phyloP scores from a whole-genome alignment of 192 early-diverging fungal genomes.

The Coemansia sp. region DNA sequence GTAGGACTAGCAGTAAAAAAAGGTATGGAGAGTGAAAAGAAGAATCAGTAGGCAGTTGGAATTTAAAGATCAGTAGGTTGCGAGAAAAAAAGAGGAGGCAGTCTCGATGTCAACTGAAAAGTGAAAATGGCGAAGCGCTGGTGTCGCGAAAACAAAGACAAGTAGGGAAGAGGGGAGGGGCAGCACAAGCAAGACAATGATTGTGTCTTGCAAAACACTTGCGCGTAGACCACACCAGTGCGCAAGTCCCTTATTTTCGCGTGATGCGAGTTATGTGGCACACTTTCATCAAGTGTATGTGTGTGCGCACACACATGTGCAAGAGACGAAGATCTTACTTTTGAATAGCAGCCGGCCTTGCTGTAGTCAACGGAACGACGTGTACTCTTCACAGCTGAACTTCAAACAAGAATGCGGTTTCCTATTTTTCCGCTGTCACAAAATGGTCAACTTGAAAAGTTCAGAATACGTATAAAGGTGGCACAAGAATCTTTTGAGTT shows the following conservation, averaged over 20 bases:
- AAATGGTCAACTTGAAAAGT: neutral
- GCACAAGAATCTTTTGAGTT: neutral
- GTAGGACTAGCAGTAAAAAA: neutral
- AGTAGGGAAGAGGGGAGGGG: too few relatives aligned
- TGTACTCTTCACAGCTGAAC: neutral
- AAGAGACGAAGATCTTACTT: neutral
- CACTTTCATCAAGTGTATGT: neutral
- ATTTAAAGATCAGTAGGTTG: conserved; percentile 8
- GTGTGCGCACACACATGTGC: neutral
- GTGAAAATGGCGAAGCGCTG: neutral
- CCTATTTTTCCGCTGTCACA: neutral
- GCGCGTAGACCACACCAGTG: neutral
- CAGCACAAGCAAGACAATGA: neutral
- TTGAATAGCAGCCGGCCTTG: neutral
- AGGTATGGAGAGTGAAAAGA: neutral
- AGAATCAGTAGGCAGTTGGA: neutral
- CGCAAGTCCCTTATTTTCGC: neutral
- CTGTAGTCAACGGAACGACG: neutral
- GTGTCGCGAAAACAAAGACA: neutral
- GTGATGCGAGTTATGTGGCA: neutral
- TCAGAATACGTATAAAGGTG: neutral
- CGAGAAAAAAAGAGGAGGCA: conserved; percentile 3
- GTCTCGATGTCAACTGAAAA: neutral
- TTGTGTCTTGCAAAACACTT: neutral
- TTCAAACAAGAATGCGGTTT: neutral